Base-by-base conservation (phyloP, 2,329 filamentous ascomycete genomes). In the Cladophialophora chaetospira region DNA sequence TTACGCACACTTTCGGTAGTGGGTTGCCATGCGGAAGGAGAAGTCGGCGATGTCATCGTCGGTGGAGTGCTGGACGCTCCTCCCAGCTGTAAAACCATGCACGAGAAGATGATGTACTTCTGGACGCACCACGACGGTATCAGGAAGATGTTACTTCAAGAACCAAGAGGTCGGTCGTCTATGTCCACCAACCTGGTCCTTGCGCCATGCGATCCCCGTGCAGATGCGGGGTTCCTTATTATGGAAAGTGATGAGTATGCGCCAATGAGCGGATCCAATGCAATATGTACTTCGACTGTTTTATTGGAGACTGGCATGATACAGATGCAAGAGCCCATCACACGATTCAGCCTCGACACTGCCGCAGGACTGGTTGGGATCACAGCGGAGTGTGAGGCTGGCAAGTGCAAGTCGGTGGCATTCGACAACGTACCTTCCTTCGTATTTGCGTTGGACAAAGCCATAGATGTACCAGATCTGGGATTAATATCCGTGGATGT, bases 11-110 rank as follows among this genome's bases (percentile, higher is more conserved):
- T 60, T 25, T 53, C 42, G 9, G 58, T 60, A 10, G 54, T 60
- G 13, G 54, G 54, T 19, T 48, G 53, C 38, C 60, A 62, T 48
- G 58, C 65, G 28, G 68, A 67, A 57, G 68, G 68, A 3, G 72
- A 75, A 64, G 75, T 79, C 0, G 75, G 79, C 47, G 78, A 81
- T 63, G 79, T 81, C 10, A 72, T 81, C 43, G 71, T 74, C 9
- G 76, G 77, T 13, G 79, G 77, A 15, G 75, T 80, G 2, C 69
- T 75, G 0, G 76, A 80, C 29, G 73, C 47, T 25, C 60, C 60
- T 17, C 43, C 35, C 15, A 19, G 35, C 4, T 38, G 46, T 9
- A 72, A 72, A 28, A 78, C 74, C 15, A 79, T 80, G 77, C 76
- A 71, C 55, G 76, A 79, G 3, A 80, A 81, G 60, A 64, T 80